A percentile compares a stretch with the other conserved stretches of the same genome.
Evolutionary conservation across 306 rosid genomes (phyloP).

Genomic region (Dalbergia cultrata): DNA sequence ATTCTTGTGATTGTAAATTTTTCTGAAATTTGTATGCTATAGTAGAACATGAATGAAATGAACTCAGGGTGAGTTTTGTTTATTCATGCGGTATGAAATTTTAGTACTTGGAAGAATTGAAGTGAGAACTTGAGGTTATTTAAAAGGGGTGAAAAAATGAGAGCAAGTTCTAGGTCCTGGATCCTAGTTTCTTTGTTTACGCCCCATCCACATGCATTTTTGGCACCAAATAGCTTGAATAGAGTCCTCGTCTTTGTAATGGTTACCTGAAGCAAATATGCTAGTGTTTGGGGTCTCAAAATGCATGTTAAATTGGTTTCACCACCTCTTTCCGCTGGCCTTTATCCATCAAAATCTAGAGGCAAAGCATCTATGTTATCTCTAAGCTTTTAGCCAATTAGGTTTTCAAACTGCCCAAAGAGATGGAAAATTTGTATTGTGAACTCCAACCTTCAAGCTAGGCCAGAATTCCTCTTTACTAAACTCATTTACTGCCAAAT

Average conservation of each 20-base stretch:
- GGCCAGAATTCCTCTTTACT: no score
- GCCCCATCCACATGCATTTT: background rate
- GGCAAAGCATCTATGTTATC: background rate
- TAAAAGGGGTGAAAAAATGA: no score
- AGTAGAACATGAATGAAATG: constrained; percentile 21
- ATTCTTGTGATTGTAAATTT: background rate
- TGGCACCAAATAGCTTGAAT: background rate
- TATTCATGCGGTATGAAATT: background rate
- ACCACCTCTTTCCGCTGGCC: background rate
- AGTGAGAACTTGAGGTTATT: background rate
- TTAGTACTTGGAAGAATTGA: background rate
- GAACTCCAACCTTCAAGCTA: background rate
- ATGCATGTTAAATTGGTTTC: background rate
- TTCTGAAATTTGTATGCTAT: constrained; percentile 34
- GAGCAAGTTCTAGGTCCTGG: background rate
- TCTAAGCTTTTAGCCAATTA: background rate
- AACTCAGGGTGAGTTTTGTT: background rate
- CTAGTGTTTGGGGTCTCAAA: background rate
- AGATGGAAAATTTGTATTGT: background rate
- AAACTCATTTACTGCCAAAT: no score
- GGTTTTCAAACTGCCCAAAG: background rate
- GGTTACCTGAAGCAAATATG: background rate
- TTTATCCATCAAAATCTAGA: background rate
- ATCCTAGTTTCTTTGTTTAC: background rate
- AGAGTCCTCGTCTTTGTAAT: background rate